Evolutionary conservation across 2,329 filamentous ascomycete species (phyloP).

Genomic region (Monilinia fructigena): DNA sequence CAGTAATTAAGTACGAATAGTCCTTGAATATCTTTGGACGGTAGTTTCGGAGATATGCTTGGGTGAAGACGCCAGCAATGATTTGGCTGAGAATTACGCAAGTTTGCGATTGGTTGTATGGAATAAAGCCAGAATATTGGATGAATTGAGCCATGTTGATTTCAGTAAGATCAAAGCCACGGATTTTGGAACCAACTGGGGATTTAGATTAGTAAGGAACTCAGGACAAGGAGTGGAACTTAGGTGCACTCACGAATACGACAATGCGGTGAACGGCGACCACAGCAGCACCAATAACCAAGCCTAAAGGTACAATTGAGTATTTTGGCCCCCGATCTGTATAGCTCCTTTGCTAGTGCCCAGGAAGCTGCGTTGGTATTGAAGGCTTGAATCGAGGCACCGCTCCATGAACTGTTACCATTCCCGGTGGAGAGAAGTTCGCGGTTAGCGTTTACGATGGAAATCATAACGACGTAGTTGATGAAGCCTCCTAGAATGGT

Average conservation of each 20-base stretch:
- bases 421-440: conserved; percentile 45
- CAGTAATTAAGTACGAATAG: conserved; percentile 46
- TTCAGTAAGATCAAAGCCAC: conserved; percentile 44
- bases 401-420: conserved; percentile 49
- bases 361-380: conserved; percentile 47
- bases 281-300: conserved; percentile 48
- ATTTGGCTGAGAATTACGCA: conserved; percentile 52
- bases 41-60: conserved; percentile 44
- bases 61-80: conserved; percentile 46
- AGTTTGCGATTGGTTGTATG: conserved; percentile 55
- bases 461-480: conserved; percentile 49
- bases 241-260: conserved; percentile 40
- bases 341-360: conserved; percentile 54
- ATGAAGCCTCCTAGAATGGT: conserved; percentile 46
- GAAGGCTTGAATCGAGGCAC: conserved; percentile 49
- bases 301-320: conserved; percentile 50
- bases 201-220: conserved; percentile 15
- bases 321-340: conserved; percentile 47
- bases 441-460: conserved; percentile 46
- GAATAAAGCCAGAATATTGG: conserved; percentile 54
- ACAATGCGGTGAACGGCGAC: conserved; percentile 49
- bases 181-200: conserved; percentile 48
- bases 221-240: neutral
- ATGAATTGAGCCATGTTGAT: conserved; percentile 56
- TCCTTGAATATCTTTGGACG: conserved; percentile 43